These are phyloP conservation scores for Holtermanniella nyarrowii DNA, from an alignment of 768 basidiomycete species.

Conservation along the genomic window DNA sequence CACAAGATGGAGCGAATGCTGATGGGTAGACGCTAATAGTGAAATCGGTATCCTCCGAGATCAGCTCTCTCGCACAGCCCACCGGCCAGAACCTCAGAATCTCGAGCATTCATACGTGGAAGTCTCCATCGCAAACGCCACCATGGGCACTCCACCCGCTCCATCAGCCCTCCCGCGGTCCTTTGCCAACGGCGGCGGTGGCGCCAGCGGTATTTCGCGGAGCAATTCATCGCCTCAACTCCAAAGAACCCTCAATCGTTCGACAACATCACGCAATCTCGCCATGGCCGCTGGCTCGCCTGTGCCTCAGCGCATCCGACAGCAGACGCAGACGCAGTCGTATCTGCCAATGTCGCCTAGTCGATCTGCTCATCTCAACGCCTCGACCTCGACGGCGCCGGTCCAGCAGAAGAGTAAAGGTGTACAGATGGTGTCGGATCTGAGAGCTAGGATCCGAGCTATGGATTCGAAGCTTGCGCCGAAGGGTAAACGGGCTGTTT, in stretches of 20 bases:
- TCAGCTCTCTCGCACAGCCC: conserved; percentile 45
- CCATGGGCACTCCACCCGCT: background rate
- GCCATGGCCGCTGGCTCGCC: conserved; percentile 14
- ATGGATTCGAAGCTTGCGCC: conserved; percentile 29
- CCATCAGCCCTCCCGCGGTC: background rate
- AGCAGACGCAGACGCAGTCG: background rate
- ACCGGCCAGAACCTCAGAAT: conserved; percentile 14
- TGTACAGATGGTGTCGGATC: conserved; percentile 23
- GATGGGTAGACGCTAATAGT: conserved; percentile 72
- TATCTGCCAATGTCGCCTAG: conserved; percentile 9
- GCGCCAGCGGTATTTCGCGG: conserved; percentile 8
- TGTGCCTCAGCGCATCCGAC: conserved; percentile 8
- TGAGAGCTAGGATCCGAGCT: conserved; percentile 27
- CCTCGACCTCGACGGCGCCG: conserved; percentile 1
- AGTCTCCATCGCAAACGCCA: background rate
- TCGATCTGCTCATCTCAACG: conserved; percentile 4
- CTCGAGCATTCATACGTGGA: conserved; percentile 14
- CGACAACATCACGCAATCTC: conserved; percentile 26
- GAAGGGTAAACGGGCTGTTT: conserved; percentile 24
- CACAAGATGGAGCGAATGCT: no score
- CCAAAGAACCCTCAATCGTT: conserved; percentile 17
- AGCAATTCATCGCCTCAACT: conserved; percentile 12
- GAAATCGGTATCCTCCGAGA: conserved; percentile 76
- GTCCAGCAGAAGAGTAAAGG: conserved; percentile 21
- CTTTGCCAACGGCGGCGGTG: no score